phyloP scores from a whole-genome alignment of 2,329 filamentous ascomycete species.

The Aspergillus oerlinghausenensis region DNA sequence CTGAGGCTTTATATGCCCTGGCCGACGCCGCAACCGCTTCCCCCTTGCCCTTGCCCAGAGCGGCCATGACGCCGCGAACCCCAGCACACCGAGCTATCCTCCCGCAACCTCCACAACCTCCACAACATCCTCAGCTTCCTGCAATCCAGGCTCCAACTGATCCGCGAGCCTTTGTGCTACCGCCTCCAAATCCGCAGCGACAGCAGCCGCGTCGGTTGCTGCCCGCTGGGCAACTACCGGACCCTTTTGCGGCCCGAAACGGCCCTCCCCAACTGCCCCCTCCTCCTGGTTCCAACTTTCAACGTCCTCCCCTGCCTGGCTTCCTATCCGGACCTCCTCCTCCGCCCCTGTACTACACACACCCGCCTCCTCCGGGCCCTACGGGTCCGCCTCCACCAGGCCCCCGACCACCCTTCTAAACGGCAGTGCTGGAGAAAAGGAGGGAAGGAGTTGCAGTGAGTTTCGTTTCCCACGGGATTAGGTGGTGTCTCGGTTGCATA shows the following conservation, averaged over 20 bases:
- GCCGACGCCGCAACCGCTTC: conserved; percentile 34
- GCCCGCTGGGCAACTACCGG: conserved; percentile 34
- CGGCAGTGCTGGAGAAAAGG: background rate
- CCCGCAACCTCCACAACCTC: conserved; percentile 17
- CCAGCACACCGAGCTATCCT: conserved; percentile 28
- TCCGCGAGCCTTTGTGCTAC: conserved; percentile 27
- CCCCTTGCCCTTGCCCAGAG: conserved; percentile 16
- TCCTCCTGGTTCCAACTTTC: conserved; percentile 36
- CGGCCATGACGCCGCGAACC: conserved; percentile 46
- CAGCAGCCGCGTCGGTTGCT: conserved; percentile 35
- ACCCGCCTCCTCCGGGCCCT: conserved; percentile 15
- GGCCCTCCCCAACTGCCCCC: conserved; percentile 38
- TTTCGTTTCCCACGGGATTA: background rate
- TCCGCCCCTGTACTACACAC: conserved; percentile 21
- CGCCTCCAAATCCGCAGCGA: conserved; percentile 21
- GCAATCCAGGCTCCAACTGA: conserved; percentile 26
- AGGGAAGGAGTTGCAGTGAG: background rate
- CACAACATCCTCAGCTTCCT: conserved; percentile 12
- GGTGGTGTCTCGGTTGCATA: background rate
- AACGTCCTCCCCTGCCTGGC: conserved; percentile 26
- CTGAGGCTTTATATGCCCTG: conserved; percentile 30
- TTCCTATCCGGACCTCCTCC: conserved; percentile 22
- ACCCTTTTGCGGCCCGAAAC: conserved; percentile 32
- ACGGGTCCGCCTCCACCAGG: conserved; percentile 10
- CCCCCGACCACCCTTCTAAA: conserved; percentile 17